Conservation (phyloP, 345 rosid genomes). For the Eucalyptus globulus region DNA sequence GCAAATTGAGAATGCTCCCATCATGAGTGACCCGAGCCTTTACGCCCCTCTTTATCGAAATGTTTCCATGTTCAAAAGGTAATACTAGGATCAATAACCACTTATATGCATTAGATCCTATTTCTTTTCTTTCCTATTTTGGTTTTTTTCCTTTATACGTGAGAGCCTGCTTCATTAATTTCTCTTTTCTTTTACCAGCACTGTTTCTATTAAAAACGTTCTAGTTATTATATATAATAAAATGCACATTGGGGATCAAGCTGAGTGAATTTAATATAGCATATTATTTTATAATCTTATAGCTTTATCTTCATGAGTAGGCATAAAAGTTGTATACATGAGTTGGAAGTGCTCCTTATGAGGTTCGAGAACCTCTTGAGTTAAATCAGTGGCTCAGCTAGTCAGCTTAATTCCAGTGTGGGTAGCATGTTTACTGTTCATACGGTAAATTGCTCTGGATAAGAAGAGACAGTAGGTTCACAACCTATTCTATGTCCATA, state of each 20-base stretch:
- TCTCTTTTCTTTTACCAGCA: not conserved
- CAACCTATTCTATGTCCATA: not conserved
- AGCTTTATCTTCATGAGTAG: not conserved
- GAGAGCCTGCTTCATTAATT: not conserved
- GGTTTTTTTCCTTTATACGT: not conserved
- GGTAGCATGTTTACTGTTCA: not conserved
- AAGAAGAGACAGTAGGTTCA: not conserved
- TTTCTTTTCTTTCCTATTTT: not conserved
- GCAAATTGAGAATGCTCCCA: constrained; percentile 57
- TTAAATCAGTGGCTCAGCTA: not conserved
- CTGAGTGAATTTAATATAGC: not conserved
- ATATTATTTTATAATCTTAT: not conserved
- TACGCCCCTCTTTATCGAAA: constrained; percentile 66
- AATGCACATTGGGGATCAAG: not conserved
- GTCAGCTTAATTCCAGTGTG: not conserved
- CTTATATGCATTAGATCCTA: not conserved
- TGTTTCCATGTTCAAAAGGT: constrained; percentile 76
- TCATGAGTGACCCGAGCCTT: constrained; percentile 29
- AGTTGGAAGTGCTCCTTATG: not conserved
- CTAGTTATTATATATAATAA: not conserved
- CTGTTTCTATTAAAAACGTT: not conserved
- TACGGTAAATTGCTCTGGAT: not conserved
- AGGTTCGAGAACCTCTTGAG: not conserved
- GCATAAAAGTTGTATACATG: not conserved
- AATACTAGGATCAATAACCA: not conserved